phyloP scores from a whole-genome alignment of 108 stramenopile species.

The Bacterosira constricta region DNA sequence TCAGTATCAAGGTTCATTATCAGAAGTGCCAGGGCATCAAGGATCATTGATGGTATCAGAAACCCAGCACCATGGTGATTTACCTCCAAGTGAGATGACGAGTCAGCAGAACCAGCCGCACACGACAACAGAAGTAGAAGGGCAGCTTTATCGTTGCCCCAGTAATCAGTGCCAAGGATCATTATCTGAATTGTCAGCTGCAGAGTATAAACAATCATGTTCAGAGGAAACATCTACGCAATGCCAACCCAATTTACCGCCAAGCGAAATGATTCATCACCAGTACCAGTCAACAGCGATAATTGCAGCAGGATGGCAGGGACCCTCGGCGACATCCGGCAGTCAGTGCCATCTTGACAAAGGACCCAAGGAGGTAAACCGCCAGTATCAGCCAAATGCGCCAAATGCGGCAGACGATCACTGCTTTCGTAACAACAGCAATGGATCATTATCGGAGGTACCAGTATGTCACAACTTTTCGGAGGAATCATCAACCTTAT shows the following conservation, averaged over 20 bases:
- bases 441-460: background rate
- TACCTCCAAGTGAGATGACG: background rate
- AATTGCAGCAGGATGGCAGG: too few relatives aligned
- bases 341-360: too few relatives aligned
- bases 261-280: too few relatives aligned
- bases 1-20: background rate
- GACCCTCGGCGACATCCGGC: too few relatives aligned
- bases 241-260: too few relatives aligned
- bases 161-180: background rate
- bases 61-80: background rate
- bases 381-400: background rate
- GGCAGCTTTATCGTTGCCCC: background rate
- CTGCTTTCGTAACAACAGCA: background rate
- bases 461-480: constrained; percentile 6
- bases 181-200: too few relatives aligned
- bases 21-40: background rate
- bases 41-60: background rate
- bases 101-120: background rate
- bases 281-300: too few relatives aligned
- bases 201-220: too few relatives aligned
- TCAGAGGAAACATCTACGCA: too few relatives aligned
- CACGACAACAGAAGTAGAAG: background rate
- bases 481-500: constrained; percentile 17
- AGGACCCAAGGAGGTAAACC: too few relatives aligned
- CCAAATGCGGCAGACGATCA: background rate